Conservation (phyloP, 805 yeast genomes). For the Jamesozyma spencerorum region DNA sequence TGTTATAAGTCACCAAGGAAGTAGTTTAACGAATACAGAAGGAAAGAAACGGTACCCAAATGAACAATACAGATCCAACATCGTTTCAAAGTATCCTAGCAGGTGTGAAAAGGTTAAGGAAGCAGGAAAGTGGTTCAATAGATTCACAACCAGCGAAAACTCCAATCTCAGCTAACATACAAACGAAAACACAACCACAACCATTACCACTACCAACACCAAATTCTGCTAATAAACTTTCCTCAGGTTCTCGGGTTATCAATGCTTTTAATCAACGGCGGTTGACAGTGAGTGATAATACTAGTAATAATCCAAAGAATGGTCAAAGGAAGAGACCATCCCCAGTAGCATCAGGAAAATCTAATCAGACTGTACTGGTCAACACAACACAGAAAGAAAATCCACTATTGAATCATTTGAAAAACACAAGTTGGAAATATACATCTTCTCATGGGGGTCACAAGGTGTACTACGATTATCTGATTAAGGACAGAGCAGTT, state of each 20-base stretch:
- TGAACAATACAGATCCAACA: slow-evolving; percentile 40
- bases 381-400: slow-evolving; percentile 64
- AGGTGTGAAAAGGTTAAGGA: slow-evolving; percentile 55
- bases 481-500: slow-evolving; percentile 47
- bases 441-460: slow-evolving; percentile 29
- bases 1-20: too few relatives aligned
- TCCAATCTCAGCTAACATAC: neutral
- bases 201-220: neutral
- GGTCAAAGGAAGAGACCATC: slow-evolving; percentile 3
- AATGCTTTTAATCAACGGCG: slow-evolving; percentile 17
- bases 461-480: slow-evolving; percentile 51
- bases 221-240: too few relatives aligned
- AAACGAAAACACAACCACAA: neutral
- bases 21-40: too few relatives aligned
- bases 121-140: slow-evolving; percentile 25
- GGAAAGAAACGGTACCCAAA: slow-evolving; percentile 4
- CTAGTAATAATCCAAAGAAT: slow-evolving; percentile 9
- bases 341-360: neutral
- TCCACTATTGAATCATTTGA: slow-evolving; percentile 51
- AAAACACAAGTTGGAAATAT: slow-evolving; percentile 47
- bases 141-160: slow-evolving; percentile 1
- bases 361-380: slow-evolving; percentile 39
- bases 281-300: slow-evolving; percentile 8
- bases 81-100: slow-evolving; percentile 65
- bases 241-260: slow-evolving; percentile 5